Evolutionary conservation across 306 rosid genomes (phyloP).

Genomic region (Gastrolobium villosum): DNA sequence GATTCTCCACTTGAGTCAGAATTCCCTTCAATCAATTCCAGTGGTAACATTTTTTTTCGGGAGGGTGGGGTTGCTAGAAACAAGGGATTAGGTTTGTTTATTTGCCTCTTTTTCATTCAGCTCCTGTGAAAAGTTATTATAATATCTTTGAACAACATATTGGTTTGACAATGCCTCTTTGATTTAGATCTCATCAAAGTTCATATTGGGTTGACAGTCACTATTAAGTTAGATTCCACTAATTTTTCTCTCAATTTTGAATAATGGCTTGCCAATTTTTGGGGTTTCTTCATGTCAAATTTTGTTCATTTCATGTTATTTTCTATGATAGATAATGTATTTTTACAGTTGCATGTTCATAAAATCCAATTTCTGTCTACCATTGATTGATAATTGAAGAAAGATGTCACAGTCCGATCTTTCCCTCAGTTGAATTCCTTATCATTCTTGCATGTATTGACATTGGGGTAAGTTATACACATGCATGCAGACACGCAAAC

Average conservation of each 20-base stretch:
- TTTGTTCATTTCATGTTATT: slow-evolving; percentile 18
- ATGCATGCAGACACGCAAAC: slow-evolving; percentile 6
- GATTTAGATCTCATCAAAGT: slow-evolving; percentile 17
- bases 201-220: slow-evolving; percentile 28
- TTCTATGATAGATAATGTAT: slow-evolving; percentile 22
- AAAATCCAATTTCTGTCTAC: slow-evolving; percentile 25
- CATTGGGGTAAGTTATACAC: slow-evolving; percentile 26
- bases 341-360: slow-evolving; percentile 14
- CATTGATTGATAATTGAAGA: slow-evolving; percentile 12
- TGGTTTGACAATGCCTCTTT: slow-evolving; percentile 34
- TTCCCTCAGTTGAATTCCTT: slow-evolving; percentile 3
- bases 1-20: slow-evolving; percentile 89
- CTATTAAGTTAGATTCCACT: slow-evolving; percentile 13
- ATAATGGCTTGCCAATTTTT: not conserved
- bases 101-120: slow-evolving; percentile 32
- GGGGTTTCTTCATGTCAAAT: slow-evolving; percentile 22
- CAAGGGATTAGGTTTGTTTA: slow-evolving; percentile 36
- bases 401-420: not conserved
- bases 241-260: slow-evolving; percentile 24
- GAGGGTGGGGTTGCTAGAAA: not conserved
- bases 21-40: slow-evolving; percentile 82
- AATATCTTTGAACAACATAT: slow-evolving; percentile 30
- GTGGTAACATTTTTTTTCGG: slow-evolving; percentile 59
- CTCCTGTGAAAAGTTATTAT: slow-evolving; percentile 21
- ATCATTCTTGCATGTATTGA: slow-evolving; percentile 2